A percentile compares a stretch with the other conserved stretches of the same genome.
Evolutionary conservation across 257 asterid genomes (phyloP).

Genomic region (Thymus mandschuricus): DNA sequence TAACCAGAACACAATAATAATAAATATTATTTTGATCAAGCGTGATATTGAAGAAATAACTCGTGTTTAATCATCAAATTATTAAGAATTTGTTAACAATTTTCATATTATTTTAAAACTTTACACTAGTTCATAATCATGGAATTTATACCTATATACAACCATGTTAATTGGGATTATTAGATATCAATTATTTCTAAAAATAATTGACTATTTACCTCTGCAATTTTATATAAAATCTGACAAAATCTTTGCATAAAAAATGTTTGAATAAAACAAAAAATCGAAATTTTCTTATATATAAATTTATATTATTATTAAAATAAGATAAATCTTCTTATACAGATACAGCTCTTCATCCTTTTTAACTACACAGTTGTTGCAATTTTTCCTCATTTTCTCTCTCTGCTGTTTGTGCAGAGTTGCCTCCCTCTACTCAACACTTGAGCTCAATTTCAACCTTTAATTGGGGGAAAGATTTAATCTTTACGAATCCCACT

Average conservation of each 20-base stretch:
- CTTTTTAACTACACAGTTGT: constrained; percentile 21
- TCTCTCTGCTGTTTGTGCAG: constrained; percentile 26
- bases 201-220: background rate
- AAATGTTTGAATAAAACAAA: background rate
- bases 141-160: too few species aligned
- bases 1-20: background rate
- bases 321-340: constrained; percentile 27
- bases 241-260: background rate
- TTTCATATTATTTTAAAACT: too few species aligned
- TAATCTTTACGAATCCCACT: constrained; percentile 41
- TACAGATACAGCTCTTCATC: constrained; percentile 20
- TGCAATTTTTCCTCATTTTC: constrained; percentile 21
- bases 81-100: background rate
- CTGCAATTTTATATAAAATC: background rate
- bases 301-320: background rate
- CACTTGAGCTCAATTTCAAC: constrained; percentile 38
- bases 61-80: background rate
- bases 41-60: constrained; percentile 8
- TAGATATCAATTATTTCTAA: background rate
- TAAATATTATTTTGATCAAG: background rate
- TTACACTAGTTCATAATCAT: too few species aligned
- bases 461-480: constrained; percentile 22
- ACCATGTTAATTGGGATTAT: too few species aligned
- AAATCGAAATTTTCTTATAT: too few species aligned
- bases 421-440: constrained; percentile 44